Conservation (phyloP, 495 filamentous ascomycete species). For the Tuber brumale region DNA sequence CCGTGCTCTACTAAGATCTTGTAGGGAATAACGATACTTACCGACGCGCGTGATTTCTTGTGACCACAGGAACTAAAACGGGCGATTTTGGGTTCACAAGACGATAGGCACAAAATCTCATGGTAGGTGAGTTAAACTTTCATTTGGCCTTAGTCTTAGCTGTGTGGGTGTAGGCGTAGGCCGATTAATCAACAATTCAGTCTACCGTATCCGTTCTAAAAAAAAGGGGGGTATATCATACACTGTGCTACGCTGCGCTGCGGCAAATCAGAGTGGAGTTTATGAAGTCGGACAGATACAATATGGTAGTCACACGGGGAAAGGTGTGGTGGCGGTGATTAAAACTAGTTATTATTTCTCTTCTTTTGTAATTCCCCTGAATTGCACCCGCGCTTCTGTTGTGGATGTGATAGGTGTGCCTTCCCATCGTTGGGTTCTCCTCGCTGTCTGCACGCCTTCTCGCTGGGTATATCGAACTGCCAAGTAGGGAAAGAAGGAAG, state of each 20-base stretch:
- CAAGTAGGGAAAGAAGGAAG: neutral
- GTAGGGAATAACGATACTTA: neutral
- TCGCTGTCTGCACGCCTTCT: neutral
- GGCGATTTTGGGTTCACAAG: neutral
- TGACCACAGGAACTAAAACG: neutral
- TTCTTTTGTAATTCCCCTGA: neutral
- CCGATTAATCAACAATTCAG: neutral
- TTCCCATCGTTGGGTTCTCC: neutral
- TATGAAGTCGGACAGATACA: neutral
- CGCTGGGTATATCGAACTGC: neutral
- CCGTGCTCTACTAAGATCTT: neutral
- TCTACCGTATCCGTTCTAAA: neutral
- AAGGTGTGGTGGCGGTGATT: neutral
- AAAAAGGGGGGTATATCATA: neutral
- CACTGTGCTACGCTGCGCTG: neutral
- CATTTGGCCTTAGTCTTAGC: neutral
- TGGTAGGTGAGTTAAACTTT: neutral
- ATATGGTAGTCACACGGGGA: neutral
- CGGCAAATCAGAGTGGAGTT: neutral
- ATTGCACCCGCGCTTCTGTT: neutral
- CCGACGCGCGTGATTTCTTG: neutral
- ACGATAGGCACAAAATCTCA: neutral
- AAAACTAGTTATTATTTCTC: conserved; percentile 5
- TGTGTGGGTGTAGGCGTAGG: neutral
- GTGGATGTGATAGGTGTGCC: neutral